Conservation (phyloP, 768 basidiomycete genomes). For the Rhodotorula kratochvilovae region DNA sequence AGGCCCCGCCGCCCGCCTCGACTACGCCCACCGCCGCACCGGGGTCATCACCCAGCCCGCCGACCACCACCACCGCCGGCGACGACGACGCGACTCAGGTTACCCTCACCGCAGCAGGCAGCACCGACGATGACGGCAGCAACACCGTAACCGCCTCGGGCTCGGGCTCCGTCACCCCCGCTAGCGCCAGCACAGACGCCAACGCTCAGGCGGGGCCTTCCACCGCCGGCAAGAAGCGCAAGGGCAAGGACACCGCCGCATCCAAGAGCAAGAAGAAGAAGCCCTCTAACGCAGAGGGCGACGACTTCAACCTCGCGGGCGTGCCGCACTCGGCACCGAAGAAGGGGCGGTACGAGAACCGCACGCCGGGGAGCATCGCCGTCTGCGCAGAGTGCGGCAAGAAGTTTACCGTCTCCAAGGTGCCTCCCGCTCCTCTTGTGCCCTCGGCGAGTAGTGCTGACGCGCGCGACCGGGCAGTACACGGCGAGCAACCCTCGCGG, state of each 20-base stretch:
- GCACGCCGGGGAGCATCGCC: constrained; percentile 62
- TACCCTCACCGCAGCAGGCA: not conserved
- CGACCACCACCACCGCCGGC: not conserved
- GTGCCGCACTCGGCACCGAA: constrained; percentile 60
- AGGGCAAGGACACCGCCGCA: constrained; percentile 41
- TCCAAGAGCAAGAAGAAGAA: constrained; percentile 49
- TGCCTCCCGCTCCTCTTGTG: constrained; percentile 45
- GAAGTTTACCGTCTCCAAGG: constrained; percentile 70
- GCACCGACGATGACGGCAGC: too few relatives aligned
- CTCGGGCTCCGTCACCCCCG: too few relatives aligned
- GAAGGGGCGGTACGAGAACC: constrained; percentile 33
- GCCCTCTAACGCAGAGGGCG: constrained; percentile 48
- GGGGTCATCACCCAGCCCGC: not conserved
- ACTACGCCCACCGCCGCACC: not conserved
- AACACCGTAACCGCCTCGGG: too few relatives aligned
- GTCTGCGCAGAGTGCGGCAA: constrained; percentile 75
- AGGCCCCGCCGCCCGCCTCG: constrained; percentile 41
- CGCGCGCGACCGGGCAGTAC: constrained; percentile 62
- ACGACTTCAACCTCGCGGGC: constrained; percentile 60
- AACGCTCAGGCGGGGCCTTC: not conserved
- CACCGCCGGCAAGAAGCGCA: constrained; percentile 50
- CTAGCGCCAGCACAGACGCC: too few relatives aligned
- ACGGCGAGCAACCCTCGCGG: constrained; percentile 68
- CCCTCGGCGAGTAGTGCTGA: too few relatives aligned
- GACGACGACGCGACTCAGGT: not conserved